A percentile compares a stretch with the other conserved stretches of the same genome.
Conservation (phyloP, 2,329 filamentous ascomycete genomes). For the Emmonsia crescens region DNA sequence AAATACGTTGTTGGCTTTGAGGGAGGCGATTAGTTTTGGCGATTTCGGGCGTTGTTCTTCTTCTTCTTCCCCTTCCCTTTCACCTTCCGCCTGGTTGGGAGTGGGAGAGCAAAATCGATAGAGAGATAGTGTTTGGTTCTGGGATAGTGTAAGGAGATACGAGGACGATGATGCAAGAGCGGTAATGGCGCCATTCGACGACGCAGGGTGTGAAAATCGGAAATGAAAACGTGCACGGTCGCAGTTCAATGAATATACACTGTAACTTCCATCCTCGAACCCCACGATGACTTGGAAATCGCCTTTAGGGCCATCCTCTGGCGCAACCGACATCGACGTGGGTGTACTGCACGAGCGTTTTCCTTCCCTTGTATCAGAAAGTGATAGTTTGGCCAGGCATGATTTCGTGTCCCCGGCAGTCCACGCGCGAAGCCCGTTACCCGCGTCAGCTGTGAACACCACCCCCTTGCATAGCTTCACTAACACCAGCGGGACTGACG, state of each 20-base stretch:
- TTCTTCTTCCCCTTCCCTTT: conserved; percentile 1
- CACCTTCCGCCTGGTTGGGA: neutral
- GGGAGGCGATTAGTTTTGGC: conserved; percentile 59
- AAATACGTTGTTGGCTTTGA: conserved; percentile 69
- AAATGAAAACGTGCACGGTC: conserved; percentile 34
- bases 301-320: conserved; percentile 33
- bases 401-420: conserved; percentile 51
- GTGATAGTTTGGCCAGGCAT: conserved; percentile 43
- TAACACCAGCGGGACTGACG: conserved; percentile 50
- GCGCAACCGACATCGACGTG: conserved; percentile 39
- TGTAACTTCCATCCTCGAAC: conserved; percentile 61
- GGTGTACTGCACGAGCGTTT: conserved; percentile 56
- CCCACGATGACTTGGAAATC: conserved; percentile 55
- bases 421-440: conserved; percentile 67
- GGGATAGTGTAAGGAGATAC: conserved; percentile 69
- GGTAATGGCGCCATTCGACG: conserved; percentile 54
- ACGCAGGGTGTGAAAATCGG: conserved; percentile 50
- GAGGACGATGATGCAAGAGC: conserved; percentile 63
- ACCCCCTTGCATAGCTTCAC: conserved; percentile 68
- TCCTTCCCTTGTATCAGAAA: conserved; percentile 15
- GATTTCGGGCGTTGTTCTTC: conserved; percentile 21
- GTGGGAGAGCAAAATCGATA: conserved; percentile 48
- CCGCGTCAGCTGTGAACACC: conserved; percentile 63
- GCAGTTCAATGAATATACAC: conserved; percentile 53
- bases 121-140: conserved; percentile 61